Evolutionary conservation across 495 filamentous ascomycete species (phyloP), one percentile per base, ranked within the genome.

Genomic region (Cairneyella variabilis): DNA sequence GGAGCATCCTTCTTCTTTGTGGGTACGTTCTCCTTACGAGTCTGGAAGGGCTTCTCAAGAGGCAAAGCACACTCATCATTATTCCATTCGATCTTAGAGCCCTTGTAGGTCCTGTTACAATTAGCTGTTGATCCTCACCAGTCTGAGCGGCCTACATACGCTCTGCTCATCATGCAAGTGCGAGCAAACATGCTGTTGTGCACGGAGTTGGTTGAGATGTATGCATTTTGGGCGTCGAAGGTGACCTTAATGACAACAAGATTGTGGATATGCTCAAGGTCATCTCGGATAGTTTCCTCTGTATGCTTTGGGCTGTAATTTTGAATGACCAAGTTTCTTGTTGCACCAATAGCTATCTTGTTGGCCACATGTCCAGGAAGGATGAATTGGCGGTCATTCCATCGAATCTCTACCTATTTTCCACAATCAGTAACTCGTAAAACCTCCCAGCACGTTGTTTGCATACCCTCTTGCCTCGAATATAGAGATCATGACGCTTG

Each of bases 201-300:
- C 5, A 95, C 78, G 1, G 88, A 90, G 64, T 92, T 95, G 8
- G 84, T 83, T 44, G 81, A 82, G 45, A 93, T 77, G 66, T 80
- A 77, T 34, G 77, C 83, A 63, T 80, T 79, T 28, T 66, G 60
- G 21, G 73, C 75, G 17, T 71, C 63, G 64, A 86, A 84, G 28
- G 71, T 70, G 18, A 92, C 71, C 51, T 79, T 79, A 63, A 91
- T 76, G 12, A 95, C 75, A 25, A 85, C 73, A 9, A 92, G 71
- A 59, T 89, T 88, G 65, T 91, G 80, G 57, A 95, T 91, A 62
- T 93, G 90, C 14, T 92, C 85, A 37, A 92, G 69, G 59, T 95
- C 85, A 4, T 85, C 79, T 2, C 86, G 81, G 39, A 95, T 79
- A 3, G 71, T 62, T 3, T 73, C 68, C 50, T 86, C 84, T 0